phyloP scores from a whole-genome alignment of 495 filamentous ascomycete species.

The Lineolata rhizophorae region DNA sequence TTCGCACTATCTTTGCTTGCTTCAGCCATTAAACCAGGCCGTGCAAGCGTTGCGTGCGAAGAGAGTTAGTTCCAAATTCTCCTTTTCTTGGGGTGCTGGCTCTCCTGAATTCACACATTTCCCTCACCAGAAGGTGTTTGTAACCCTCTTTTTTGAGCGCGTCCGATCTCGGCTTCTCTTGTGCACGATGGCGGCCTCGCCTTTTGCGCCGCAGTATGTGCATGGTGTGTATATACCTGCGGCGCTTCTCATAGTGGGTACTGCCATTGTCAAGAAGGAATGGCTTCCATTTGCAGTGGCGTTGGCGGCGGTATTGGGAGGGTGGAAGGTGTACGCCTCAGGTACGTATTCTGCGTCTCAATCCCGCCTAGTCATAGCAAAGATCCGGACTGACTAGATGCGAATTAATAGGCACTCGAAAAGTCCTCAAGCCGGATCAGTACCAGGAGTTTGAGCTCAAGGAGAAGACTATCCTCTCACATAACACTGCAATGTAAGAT shows the following conservation, averaged over 20 bases:
- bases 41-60: too few species aligned
- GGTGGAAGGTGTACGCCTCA: slow-evolving; percentile 37
- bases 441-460: slow-evolving; percentile 81
- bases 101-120: too few species aligned
- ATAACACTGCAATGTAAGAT: slow-evolving; percentile 81
- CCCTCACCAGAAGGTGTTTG: too few species aligned
- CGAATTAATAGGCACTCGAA: slow-evolving; percentile 34
- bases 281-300: slow-evolving; percentile 52
- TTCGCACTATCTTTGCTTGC: too few species aligned
- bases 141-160: too few species aligned
- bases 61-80: too few species aligned
- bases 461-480: slow-evolving; percentile 80
- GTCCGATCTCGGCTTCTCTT: too few species aligned
- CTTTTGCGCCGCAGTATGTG: slow-evolving; percentile 28
- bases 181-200: too few species aligned
- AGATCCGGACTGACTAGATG: slow-evolving; percentile 10
- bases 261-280: slow-evolving; percentile 54
- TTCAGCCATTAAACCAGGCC: too few species aligned
- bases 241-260: slow-evolving; percentile 55
- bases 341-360: slow-evolving; percentile 31
- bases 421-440: slow-evolving; percentile 62
- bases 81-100: too few species aligned
- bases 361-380: slow-evolving; percentile 1
- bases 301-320: slow-evolving; percentile 34
- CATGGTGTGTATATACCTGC: slow-evolving; percentile 70